A percentile compares a stretch with the other conserved stretches of the same genome.
Evolutionary conservation across 176 grass and related monocot genomes (phyloP).

Genomic region (Ananas comosus): DNA sequence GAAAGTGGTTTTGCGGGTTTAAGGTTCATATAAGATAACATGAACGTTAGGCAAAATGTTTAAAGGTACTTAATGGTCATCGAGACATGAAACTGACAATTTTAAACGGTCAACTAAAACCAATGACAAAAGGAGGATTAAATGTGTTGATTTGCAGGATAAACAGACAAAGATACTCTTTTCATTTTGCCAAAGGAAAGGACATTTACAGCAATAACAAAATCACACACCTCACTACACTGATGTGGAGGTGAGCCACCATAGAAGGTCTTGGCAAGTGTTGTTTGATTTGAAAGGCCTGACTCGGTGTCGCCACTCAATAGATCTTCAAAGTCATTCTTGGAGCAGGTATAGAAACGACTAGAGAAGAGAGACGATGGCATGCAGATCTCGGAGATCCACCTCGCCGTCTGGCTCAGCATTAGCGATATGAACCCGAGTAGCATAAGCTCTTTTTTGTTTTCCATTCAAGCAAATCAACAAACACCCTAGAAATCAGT

Average conservation of each 20-base stretch:
- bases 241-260: conserved; percentile 16
- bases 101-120: too few relatives aligned
- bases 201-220: neutral
- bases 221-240: conserved; percentile 43
- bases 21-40: too few relatives aligned
- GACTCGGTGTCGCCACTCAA: neutral
- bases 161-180: neutral
- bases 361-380: conserved; percentile 58
- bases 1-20: too few relatives aligned
- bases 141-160: too few relatives aligned
- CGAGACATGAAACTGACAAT: too few relatives aligned
- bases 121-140: too few relatives aligned
- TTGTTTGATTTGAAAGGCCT: conserved; percentile 31
- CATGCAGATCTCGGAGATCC: conserved; percentile 87
- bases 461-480: conserved; percentile 8
- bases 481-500: conserved; percentile 15
- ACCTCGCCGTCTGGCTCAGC: conserved; percentile 78
- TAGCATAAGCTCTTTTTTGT: conserved; percentile 70
- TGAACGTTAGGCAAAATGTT: too few relatives aligned
- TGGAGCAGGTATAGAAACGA: conserved; percentile 70
- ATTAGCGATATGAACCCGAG: conserved; percentile 86
- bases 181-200: too few relatives aligned
- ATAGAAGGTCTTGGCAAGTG: conserved; percentile 19
- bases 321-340: conserved; percentile 37
- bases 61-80: too few relatives aligned